Evolutionary conservation across 2,329 filamentous ascomycete genomes (phyloP).

Genomic region (Gaeumannomyces tritici): DNA sequence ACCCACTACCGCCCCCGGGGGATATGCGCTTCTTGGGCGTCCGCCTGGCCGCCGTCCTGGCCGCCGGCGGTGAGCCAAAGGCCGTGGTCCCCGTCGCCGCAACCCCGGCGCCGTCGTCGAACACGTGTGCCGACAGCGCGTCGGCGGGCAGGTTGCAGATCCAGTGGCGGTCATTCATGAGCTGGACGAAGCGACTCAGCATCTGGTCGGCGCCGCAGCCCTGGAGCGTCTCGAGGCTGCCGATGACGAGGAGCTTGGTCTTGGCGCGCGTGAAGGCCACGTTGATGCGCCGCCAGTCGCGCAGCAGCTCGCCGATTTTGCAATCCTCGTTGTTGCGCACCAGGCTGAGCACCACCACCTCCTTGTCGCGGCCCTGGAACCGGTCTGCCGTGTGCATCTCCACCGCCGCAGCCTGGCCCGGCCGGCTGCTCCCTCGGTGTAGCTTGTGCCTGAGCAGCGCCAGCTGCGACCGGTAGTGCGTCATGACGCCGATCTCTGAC

Average conservation of each 20-base stretch:
- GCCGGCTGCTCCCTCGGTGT: slow-evolving; percentile 24
- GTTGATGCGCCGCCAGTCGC: slow-evolving; percentile 89
- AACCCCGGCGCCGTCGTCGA: slow-evolving; percentile 42
- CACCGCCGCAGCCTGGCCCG: slow-evolving; percentile 28
- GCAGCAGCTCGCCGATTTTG: slow-evolving; percentile 81
- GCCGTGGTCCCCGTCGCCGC: slow-evolving; percentile 9
- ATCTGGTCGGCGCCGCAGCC: slow-evolving; percentile 58
- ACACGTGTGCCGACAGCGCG: slow-evolving; percentile 58
- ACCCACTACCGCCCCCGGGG: slow-evolving; percentile 8
- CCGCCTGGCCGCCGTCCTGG: slow-evolving; percentile 3
- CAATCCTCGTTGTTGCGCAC: slow-evolving; percentile 78
- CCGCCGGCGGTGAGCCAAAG: slow-evolving; percentile 2
- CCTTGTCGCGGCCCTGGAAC: slow-evolving; percentile 94
- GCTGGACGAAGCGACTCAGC: slow-evolving; percentile 60
- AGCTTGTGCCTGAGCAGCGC: slow-evolving; percentile 69
- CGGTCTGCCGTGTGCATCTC: slow-evolving; percentile 97
- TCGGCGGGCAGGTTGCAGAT: slow-evolving; percentile 59
- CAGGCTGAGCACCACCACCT: slow-evolving; percentile 77
- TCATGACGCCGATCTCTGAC: slow-evolving; percentile 83
- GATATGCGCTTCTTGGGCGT: slow-evolving; percentile 7
- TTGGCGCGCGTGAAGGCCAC: slow-evolving; percentile 91
- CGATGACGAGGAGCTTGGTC: slow-evolving; percentile 82
- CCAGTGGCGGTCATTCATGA: slow-evolving; percentile 77
- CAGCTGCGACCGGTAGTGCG: slow-evolving; percentile 90
- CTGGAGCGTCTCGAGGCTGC: slow-evolving; percentile 64